Percentiles rank a stretch among this genome's conserved stretches.
These are phyloP conservation scores for Alectoria sarmentosa DNA, from an alignment of 495 filamentous ascomycete species.

Conservation along the genomic window DNA sequence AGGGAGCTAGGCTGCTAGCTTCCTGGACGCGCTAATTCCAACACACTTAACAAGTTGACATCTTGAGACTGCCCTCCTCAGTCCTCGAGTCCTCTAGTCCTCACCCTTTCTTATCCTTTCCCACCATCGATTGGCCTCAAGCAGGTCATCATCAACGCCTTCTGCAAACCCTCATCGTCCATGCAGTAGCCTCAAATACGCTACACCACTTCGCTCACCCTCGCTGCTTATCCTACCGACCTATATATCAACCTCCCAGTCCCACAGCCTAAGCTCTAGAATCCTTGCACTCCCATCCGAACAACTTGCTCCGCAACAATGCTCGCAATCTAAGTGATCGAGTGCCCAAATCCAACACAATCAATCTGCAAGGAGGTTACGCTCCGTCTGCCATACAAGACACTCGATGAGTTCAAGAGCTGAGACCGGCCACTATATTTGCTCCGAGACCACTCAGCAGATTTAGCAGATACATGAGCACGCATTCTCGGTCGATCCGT, in stretches of 20 bases:
- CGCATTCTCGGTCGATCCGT: neutral
- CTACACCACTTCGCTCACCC: neutral
- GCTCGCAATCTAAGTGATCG: neutral
- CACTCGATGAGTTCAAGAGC: neutral
- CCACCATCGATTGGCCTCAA: neutral
- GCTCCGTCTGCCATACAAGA: neutral
- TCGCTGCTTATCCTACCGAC: neutral
- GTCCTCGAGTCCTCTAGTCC: no score
- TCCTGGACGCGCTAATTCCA: conserved; percentile 2
- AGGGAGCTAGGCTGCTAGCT: no score
- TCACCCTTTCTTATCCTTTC: neutral
- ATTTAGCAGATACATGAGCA: neutral
- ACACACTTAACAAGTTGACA: neutral
- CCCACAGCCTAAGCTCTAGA: neutral
- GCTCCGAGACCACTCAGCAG: neutral
- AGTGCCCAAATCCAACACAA: neutral
- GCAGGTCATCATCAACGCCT: neutral
- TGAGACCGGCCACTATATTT: neutral
- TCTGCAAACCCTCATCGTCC: neutral
- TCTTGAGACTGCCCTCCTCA: neutral
- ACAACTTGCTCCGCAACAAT: neutral
- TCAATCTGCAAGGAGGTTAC: neutral
- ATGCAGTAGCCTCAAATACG: no score
- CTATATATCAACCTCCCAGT: no score
- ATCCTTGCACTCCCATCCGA: neutral